Base-by-base conservation (phyloP, 164 flowering plant genomes). In the Magnolia officinalis region DNA sequence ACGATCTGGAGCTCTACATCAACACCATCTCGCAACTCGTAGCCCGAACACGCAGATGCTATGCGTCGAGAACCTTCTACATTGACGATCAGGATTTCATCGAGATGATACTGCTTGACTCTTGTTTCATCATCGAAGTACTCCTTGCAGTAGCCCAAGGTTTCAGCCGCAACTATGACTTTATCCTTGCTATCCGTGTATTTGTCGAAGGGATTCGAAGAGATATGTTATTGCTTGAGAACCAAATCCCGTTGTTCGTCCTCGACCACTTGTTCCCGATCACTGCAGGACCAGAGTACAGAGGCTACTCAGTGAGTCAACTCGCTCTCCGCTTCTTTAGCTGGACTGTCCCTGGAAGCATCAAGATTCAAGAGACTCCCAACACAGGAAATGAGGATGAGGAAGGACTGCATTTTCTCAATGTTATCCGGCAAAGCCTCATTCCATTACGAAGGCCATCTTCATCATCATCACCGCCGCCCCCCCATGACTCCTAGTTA, bases 161-260 rank as follows among this genome's bases (percentile, higher is more conserved):
- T 14, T 86, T 87, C 0, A 90, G 86, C 75, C 75, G 86, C 2
- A 72, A 86, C 61, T 82, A 82, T 61, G 95, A 91, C 68, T 93
- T 92, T 0, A 50, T 89, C 10, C 90, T 91, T 59, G 86, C 91
- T 8, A 81, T 88, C 83, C 84, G 91, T 0, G 91, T 90, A 0
- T 72, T 89, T 16, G 86, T 91, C 90, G 90, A 86, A 63, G 83
- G 89, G 0, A 89, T 91, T 21, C 89, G 83, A 52, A 71, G 91
- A 18, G 95, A 91, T 77, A 85, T 91, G 88, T 82, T 91, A 5
- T 88, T 91, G 92, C 85, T 91, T 2, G 95, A 91, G 77, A 91
- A 91, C 63, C 95, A 90, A 74, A 71, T 91, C 7, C 93, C 95
- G 0, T 76, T 88, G 3, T 90, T 91, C 45, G 72, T 90, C 2